These are phyloP conservation scores for Geotrichum citri-aurantii DNA, from an alignment of 1,139 yeast species.

Conservation along the genomic window DNA sequence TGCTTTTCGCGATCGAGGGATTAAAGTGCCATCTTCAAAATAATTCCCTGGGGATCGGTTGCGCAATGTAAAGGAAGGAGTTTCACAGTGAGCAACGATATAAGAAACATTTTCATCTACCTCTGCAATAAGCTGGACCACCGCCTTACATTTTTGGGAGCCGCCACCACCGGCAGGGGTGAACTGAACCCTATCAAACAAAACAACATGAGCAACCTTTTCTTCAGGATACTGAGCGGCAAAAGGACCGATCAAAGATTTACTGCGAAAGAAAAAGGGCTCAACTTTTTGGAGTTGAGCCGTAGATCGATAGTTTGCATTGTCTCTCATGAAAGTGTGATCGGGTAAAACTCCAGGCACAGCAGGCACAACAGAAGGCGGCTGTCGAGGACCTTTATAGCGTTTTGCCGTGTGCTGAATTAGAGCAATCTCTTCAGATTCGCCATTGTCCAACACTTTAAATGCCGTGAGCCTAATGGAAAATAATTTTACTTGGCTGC, in stretches of 20 bases:
- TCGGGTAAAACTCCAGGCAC: slow-evolving; percentile 19
- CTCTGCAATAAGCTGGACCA: slow-evolving; percentile 16
- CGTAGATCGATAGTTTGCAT: slow-evolving; percentile 15
- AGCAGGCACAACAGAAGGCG: slow-evolving; percentile 16
- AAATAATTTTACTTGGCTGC: slow-evolving; percentile 8
- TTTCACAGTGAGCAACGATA: slow-evolving; percentile 17
- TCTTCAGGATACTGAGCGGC: slow-evolving; percentile 15
- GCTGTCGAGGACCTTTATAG: slow-evolving; percentile 15
- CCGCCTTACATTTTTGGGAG: slow-evolving; percentile 13
- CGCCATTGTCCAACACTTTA: slow-evolving; percentile 4
- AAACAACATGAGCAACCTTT: slow-evolving; percentile 16
- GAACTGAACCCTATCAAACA: slow-evolving; percentile 19
- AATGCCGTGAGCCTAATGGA: slow-evolving; percentile 18
- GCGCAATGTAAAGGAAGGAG: slow-evolving; percentile 16
- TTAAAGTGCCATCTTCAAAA: slow-evolving; percentile 15
- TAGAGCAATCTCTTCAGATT: slow-evolving; percentile 13
- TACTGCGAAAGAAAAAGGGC: slow-evolving; percentile 12
- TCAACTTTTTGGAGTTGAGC: slow-evolving; percentile 16
- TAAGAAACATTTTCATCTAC: slow-evolving; percentile 15
- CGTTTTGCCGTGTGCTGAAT: slow-evolving; percentile 19
- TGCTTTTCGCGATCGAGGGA: slow-evolving; percentile 12
- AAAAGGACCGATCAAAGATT: slow-evolving; percentile 14
- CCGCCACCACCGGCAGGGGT: slow-evolving; percentile 19
- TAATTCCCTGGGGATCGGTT: slow-evolving; percentile 17
- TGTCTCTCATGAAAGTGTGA: slow-evolving; percentile 18